These are phyloP conservation scores for Castanopsis chinensis DNA, from an alignment of 306 rosid genomes.

Conservation along the genomic window DNA sequence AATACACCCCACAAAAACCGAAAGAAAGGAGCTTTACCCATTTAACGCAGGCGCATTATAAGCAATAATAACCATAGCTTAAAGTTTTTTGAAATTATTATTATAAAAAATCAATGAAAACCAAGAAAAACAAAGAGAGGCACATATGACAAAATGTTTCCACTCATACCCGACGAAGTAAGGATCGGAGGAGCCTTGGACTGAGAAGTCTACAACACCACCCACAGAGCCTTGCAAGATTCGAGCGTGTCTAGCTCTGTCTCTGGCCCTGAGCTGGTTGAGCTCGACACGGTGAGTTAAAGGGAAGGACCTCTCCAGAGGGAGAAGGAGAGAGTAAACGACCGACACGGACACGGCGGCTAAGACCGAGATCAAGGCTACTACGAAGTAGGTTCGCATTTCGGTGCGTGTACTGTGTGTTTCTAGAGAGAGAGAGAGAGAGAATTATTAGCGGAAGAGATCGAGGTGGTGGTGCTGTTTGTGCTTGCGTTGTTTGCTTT, in stretches of 20 bases:
- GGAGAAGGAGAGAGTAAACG: constrained; percentile 49
- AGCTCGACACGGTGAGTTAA: constrained; percentile 43
- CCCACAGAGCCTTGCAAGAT: constrained; percentile 51
- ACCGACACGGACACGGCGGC: constrained; percentile 28
- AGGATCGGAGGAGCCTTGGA: constrained; percentile 80
- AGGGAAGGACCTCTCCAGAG: constrained; percentile 61
- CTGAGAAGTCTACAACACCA: constrained; percentile 78
- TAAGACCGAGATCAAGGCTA: constrained; percentile 26
- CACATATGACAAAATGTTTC: constrained; percentile 26
- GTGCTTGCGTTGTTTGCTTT: constrained; percentile 13
- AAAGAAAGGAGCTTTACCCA: background rate
- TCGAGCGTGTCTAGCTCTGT: constrained; percentile 68
- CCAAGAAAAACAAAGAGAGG: background rate
- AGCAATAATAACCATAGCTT: constrained; percentile 3
- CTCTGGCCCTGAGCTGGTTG: constrained; percentile 59
- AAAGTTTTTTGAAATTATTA: background rate
- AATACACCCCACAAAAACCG: too few relatives aligned
- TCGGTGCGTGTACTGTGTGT: background rate
- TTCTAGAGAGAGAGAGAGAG: constrained; percentile 4
- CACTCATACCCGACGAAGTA: constrained; percentile 60
- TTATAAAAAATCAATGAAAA: background rate
- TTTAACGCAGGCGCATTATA: constrained; percentile 16
- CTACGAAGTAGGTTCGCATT: constrained; percentile 42
- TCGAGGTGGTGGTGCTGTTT: constrained; percentile 12
- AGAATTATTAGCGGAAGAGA: constrained; percentile 20